A percentile compares a stretch with the other conserved stretches of the same genome.
phyloP scores from a whole-genome alignment of 2,329 filamentous ascomycete species.

The Rosellinia necatrix region DNA sequence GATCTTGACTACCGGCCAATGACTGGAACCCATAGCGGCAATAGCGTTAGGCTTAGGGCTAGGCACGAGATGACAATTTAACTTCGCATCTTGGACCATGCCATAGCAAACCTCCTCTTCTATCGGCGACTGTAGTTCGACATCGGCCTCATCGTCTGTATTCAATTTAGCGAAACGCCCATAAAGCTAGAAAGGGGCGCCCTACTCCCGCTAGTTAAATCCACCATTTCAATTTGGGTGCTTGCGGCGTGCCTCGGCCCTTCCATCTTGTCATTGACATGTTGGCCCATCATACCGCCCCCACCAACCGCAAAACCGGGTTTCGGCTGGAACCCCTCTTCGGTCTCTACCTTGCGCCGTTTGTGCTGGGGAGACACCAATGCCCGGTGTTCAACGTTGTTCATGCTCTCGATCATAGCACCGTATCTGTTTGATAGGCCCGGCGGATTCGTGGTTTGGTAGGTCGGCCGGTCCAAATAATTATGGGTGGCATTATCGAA shows the following conservation, averaged over 20 bases:
- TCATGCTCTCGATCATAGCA: slow-evolving; percentile 74
- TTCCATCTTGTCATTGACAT: slow-evolving; percentile 65
- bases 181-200: slow-evolving; percentile 34
- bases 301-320: slow-evolving; percentile 51
- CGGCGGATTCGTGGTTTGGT: slow-evolving; percentile 1
- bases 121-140: slow-evolving; percentile 62
- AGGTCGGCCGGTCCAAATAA: slow-evolving; percentile 22
- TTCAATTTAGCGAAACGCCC: slow-evolving; percentile 31
- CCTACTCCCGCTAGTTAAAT: slow-evolving; percentile 58
- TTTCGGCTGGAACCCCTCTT: slow-evolving; percentile 49
- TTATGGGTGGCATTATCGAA: slow-evolving; percentile 40
- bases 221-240: slow-evolving; percentile 53
- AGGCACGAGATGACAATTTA: slow-evolving; percentile 72
- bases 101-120: slow-evolving; percentile 82
- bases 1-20: slow-evolving; percentile 78
- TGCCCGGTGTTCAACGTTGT: slow-evolving; percentile 72
- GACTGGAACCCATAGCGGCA: slow-evolving; percentile 59
- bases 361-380: slow-evolving; percentile 62
- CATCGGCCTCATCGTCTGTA: slow-evolving; percentile 59
- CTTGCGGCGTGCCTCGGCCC: slow-evolving; percentile 41
- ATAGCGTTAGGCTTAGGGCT: slow-evolving; percentile 67
- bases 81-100: slow-evolving; percentile 68
- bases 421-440: slow-evolving; percentile 50
- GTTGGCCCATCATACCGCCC: slow-evolving; percentile 65
- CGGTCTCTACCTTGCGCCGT: slow-evolving; percentile 61